Conservation (phyloP, 768 basidiomycete species). For the Russula lepida region DNA sequence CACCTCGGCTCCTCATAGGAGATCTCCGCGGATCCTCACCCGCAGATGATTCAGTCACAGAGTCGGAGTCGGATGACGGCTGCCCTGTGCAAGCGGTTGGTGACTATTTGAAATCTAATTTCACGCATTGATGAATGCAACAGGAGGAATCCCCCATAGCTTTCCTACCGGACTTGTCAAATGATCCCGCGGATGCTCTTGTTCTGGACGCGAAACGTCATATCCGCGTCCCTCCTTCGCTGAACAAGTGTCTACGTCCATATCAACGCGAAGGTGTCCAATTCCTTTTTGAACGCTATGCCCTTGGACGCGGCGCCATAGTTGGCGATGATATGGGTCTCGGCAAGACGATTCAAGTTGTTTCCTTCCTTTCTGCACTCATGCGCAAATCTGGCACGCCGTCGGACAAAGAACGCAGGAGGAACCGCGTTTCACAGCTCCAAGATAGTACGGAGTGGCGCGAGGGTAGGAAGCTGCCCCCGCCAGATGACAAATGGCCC, state of each 20-base stretch:
- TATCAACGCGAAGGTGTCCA: slow-evolving; percentile 84
- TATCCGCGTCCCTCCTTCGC: slow-evolving; percentile 51
- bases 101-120: not conserved
- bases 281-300: slow-evolving; percentile 73
- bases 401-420: slow-evolving; percentile 59
- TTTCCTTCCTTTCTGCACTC: slow-evolving; percentile 82
- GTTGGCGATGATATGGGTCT: slow-evolving; percentile 97
- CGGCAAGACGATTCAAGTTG: slow-evolving; percentile 94
- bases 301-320: slow-evolving; percentile 61
- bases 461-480: slow-evolving; percentile 45
- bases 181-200: slow-evolving; percentile 38
- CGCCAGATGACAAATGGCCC: slow-evolving; percentile 68
- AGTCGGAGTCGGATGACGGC: slow-evolving; percentile 36
- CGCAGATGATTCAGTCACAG: slow-evolving; percentile 38
- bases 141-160: not conserved
- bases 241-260: slow-evolving; percentile 81
- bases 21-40: slow-evolving; percentile 1
- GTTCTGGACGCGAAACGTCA: slow-evolving; percentile 40
- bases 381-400: slow-evolving; percentile 72
- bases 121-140: not conserved
- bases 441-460: slow-evolving; percentile 54
- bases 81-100: slow-evolving; percentile 1
- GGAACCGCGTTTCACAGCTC: slow-evolving; percentile 53
- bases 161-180: slow-evolving; percentile 38
- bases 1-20: not conserved